Evolutionary conservation across 2,329 filamentous ascomycete species (phyloP), one percentile per base, ranked within the genome.

Genomic region (Macrophomina pseudophaseolina): DNA sequence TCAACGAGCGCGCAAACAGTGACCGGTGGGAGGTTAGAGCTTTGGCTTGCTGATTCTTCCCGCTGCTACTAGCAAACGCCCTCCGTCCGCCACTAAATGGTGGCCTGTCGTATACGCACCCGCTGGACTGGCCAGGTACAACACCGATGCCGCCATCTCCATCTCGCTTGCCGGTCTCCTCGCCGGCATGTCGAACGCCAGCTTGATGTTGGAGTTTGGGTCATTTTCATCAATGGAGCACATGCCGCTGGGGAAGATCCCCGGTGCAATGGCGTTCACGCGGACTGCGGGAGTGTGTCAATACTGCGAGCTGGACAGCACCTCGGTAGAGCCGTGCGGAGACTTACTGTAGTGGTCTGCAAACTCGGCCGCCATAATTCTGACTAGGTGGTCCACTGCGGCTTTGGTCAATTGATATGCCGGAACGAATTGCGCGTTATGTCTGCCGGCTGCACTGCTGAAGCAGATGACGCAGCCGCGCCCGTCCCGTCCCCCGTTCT

Each of bases 391-490:
- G 6, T 76, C 78, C 44, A 73, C 75, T 1, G 75, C 76, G 3
- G 78, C 82, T 70, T 85, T 85, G 32, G 77, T 80, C 9, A 76
- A 70, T 8, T 80, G 79, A 69, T 84, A 84, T 3, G 81, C 78
- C 5, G 70, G 69, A 5, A 69, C 66, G 67, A 82, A 82, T 67
- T 84, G 82, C 3, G 82, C 83, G 32, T 69, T 72, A 65, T 74
- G 79, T 2, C 80, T 68, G 1, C 82, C 83, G 6, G 76, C 77
- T 30, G 82, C 78, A 8, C 79, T 82, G 35, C 76, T 75, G 68
- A 85, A 80, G 67, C 85, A 85, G 67, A 86, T 78, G 23, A 86
- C 77, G n/a, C 71, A 78, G 11, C 80, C 82, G 62, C 82, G 82
- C 69, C 70, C 40, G 64, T 66, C n/a, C 11, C 16, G 11, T 5